These are phyloP conservation scores for Cyberlindnera mrakii DNA, from an alignment of 805 yeast genomes.

Conservation along the genomic window DNA sequence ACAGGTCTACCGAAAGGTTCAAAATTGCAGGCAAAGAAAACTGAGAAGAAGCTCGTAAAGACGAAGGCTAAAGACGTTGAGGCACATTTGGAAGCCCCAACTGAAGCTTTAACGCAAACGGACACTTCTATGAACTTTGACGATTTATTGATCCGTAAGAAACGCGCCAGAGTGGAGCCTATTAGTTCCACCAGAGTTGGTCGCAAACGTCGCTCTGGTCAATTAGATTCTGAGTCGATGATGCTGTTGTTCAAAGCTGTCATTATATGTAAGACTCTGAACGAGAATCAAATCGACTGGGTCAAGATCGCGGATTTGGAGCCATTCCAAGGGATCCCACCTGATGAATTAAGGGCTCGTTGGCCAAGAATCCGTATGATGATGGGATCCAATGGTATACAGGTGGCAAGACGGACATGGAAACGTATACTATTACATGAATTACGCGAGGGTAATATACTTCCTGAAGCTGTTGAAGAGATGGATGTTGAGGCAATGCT, in stretches of 20 bases:
- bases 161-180: not conserved
- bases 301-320: slow-evolving; percentile 41
- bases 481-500: slow-evolving; percentile 48
- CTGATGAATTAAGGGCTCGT: slow-evolving; percentile 46
- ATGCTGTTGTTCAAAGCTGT: slow-evolving; percentile 49
- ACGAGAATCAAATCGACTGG: slow-evolving; percentile 59
- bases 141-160: not conserved
- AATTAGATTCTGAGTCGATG: slow-evolving; percentile 15
- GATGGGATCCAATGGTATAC: slow-evolving; percentile 57
- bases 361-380: slow-evolving; percentile 65
- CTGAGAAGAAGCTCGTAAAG: slow-evolving; percentile 3
- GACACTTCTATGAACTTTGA: not conserved
- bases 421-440: slow-evolving; percentile 56
- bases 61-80: slow-evolving; percentile 1
- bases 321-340: slow-evolving; percentile 31
- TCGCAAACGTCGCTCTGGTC: slow-evolving; percentile 15
- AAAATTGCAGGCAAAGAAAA: slow-evolving; percentile 1
- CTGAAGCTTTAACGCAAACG: not conserved
- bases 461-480: slow-evolving; percentile 42
- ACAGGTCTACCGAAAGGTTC: not conserved
- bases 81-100: not conserved
- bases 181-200: not conserved
- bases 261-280: slow-evolving; percentile 59
- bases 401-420: slow-evolving; percentile 52
- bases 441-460: slow-evolving; percentile 48